These are phyloP conservation scores for Ochromonadaceae sp. DNA, from an alignment of 352 stramenopile genomes.

Conservation along the genomic window DNA sequence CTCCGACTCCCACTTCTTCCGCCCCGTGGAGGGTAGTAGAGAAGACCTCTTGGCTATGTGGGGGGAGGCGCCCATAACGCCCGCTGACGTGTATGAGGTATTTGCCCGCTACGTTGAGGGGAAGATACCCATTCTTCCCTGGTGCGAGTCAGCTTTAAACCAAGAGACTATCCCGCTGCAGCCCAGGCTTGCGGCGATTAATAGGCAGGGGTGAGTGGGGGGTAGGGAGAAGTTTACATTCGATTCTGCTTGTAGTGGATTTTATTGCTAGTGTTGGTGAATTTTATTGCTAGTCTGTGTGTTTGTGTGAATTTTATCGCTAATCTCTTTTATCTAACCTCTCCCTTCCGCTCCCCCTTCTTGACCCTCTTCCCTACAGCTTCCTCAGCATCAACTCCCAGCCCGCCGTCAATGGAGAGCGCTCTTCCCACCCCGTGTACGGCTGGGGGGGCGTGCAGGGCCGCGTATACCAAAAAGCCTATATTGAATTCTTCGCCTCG, in stretches of 20 bases:
- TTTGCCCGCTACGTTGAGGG: constrained; percentile 91
- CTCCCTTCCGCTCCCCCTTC: too few species aligned
- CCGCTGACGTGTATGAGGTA: constrained; percentile 78
- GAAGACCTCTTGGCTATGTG: constrained; percentile 79
- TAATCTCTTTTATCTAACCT: constrained; percentile 2
- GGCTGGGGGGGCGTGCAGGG: constrained; percentile 86
- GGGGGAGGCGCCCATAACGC: constrained; percentile 60
- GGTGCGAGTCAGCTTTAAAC: constrained; percentile 87
- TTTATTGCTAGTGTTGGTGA: too few species aligned
- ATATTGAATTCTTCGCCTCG: constrained; percentile 95
- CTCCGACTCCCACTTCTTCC: constrained; percentile 83
- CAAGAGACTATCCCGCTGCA: constrained; percentile 75
- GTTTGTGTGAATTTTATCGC: too few species aligned
- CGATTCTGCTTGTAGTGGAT: too few species aligned
- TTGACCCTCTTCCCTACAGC: too few species aligned
- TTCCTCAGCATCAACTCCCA: constrained; percentile 94
- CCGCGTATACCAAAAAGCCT: constrained; percentile 95
- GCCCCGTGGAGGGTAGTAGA: constrained; percentile 40
- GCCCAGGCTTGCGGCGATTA: constrained; percentile 49
- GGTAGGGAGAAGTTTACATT: constrained; percentile 1
- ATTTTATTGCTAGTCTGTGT: too few species aligned
- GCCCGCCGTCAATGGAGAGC: constrained; percentile 63
- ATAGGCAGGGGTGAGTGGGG: constrained; percentile 38
- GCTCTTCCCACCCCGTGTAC: constrained; percentile 78
- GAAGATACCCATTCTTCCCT: constrained; percentile 76